Evolutionary conservation across 805 yeast species (phyloP).

Genomic region (Lipomyces yamadae): DNA sequence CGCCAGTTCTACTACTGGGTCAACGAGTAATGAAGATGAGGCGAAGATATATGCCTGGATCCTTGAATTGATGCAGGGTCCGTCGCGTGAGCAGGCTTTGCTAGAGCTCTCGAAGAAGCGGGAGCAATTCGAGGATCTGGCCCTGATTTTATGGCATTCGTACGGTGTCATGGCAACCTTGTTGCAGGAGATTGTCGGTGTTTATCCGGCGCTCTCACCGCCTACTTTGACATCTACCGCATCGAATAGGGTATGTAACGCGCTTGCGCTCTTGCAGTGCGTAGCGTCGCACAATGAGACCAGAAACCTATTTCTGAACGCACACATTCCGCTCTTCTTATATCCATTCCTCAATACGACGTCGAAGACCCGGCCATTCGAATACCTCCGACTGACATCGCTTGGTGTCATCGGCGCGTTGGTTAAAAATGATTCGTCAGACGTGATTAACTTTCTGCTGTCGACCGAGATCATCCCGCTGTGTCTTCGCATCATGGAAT

Average conservation of each 20-base stretch:
- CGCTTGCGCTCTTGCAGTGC: slow-evolving; percentile 91
- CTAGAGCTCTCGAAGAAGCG: slow-evolving; percentile 91
- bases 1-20: slow-evolving; percentile 1
- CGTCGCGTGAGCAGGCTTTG: slow-evolving; percentile 89
- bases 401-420: slow-evolving; percentile 96
- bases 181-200: slow-evolving; percentile 85
- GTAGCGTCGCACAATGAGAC: slow-evolving; percentile 96
- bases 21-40: slow-evolving; percentile 28
- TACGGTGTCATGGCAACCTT: slow-evolving; percentile 95
- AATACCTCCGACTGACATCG: slow-evolving; percentile 87
- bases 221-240: slow-evolving; percentile 84
- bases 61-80: slow-evolving; percentile 84
- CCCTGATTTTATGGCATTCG: slow-evolving; percentile 91
- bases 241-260: slow-evolving; percentile 93
- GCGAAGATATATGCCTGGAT: slow-evolving; percentile 75
- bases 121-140: slow-evolving; percentile 92
- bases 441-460: slow-evolving; percentile 85
- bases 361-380: slow-evolving; percentile 90
- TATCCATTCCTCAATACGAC: slow-evolving; percentile 94
- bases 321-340: slow-evolving; percentile 88
- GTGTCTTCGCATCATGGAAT: slow-evolving; percentile 92
- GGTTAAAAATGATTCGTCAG: slow-evolving; percentile 94
- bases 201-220: slow-evolving; percentile 87
- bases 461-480: slow-evolving; percentile 97
- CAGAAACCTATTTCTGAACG: slow-evolving; percentile 78